These are phyloP conservation scores for Phytophthora uliginosa DNA, from an alignment of 352 stramenopile genomes.

Conservation along the genomic window DNA sequence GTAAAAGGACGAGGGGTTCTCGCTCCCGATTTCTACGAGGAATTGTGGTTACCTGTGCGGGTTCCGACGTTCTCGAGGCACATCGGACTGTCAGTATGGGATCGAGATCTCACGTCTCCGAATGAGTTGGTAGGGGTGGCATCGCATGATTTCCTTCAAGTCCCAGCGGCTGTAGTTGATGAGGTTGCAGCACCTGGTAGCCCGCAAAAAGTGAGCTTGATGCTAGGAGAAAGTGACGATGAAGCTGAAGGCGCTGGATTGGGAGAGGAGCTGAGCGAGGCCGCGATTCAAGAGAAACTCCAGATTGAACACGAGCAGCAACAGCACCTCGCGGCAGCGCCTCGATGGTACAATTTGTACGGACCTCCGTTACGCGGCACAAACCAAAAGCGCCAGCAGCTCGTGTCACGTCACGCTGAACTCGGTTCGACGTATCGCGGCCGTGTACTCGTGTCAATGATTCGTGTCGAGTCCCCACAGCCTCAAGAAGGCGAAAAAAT, in stretches of 20 bases:
- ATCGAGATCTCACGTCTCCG: constrained; percentile 73
- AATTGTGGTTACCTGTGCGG: constrained; percentile 90
- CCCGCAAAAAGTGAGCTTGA: constrained; percentile 9
- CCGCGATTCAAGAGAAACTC: constrained; percentile 7
- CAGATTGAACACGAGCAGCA: constrained; percentile 28
- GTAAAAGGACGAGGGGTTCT: constrained; percentile 67
- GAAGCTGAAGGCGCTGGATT: constrained; percentile 6
- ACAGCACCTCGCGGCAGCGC: constrained; percentile 9
- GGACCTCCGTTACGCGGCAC: constrained; percentile 71
- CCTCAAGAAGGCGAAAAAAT: constrained; percentile 69
- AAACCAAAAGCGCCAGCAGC: constrained; percentile 61
- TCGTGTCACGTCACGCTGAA: constrained; percentile 72
- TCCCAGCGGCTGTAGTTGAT: constrained; percentile 28
- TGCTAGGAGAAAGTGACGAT: constrained; percentile 15
- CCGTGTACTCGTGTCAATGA: constrained; percentile 81
- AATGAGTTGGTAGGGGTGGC: constrained; percentile 83
- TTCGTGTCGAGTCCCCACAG: constrained; percentile 53
- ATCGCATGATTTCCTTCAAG: constrained; percentile 77
- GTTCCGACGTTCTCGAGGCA: constrained; percentile 75
- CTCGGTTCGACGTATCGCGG: constrained; percentile 87
- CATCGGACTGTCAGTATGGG: constrained; percentile 85
- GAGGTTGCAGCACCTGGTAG: constrained; percentile 1
- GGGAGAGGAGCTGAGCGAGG: constrained; percentile 5
- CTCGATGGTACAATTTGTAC: constrained; percentile 90
- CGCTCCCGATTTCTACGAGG: constrained; percentile 73